Evolutionary conservation across 768 basidiomycete species (phyloP).

Genomic region (Trametes cubensis): DNA sequence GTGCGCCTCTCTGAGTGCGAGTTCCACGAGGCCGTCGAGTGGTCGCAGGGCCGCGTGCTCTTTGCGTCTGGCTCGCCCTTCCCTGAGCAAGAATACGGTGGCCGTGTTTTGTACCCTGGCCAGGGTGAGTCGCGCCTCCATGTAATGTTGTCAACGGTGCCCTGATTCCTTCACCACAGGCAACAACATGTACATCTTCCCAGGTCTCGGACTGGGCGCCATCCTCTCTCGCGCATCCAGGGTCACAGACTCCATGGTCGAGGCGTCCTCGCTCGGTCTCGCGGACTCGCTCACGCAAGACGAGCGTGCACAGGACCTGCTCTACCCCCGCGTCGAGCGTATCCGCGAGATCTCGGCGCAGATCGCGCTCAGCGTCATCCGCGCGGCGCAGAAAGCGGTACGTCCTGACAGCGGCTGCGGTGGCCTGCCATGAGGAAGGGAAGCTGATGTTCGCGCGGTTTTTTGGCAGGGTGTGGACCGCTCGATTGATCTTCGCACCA

Average conservation of each 20-base stretch:
- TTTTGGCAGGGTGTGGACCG: conserved; percentile 29
- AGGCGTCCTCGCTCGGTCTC: conserved; percentile 81
- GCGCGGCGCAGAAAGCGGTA: conserved; percentile 77
- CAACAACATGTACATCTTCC: conserved; percentile 93
- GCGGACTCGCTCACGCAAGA: conserved; percentile 71
- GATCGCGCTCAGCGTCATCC: conserved; percentile 77
- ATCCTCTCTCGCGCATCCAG: conserved; percentile 68
- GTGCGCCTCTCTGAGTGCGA: conserved; percentile 80
- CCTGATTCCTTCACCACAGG: conserved; percentile 31
- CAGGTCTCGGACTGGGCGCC: conserved; percentile 77
- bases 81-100: conserved; percentile 58
- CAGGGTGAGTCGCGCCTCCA: conserved; percentile 48
- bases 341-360: conserved; percentile 82
- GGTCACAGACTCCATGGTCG: conserved; percentile 88
- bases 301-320: conserved; percentile 63
- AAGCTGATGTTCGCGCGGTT: conserved; percentile 6
- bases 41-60: conserved; percentile 74
- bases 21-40: conserved; percentile 71
- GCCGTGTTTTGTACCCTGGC: conserved; percentile 66
- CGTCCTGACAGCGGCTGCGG: conserved; percentile 28
- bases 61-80: conserved; percentile 93
- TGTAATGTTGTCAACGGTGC: too few species aligned
- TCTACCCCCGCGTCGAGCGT: conserved; percentile 85
- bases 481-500: conserved; percentile 48
- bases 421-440: neutral